phyloP scores from a whole-genome alignment of 2,329 filamentous ascomycete species.

The Diaporthe velutina region DNA sequence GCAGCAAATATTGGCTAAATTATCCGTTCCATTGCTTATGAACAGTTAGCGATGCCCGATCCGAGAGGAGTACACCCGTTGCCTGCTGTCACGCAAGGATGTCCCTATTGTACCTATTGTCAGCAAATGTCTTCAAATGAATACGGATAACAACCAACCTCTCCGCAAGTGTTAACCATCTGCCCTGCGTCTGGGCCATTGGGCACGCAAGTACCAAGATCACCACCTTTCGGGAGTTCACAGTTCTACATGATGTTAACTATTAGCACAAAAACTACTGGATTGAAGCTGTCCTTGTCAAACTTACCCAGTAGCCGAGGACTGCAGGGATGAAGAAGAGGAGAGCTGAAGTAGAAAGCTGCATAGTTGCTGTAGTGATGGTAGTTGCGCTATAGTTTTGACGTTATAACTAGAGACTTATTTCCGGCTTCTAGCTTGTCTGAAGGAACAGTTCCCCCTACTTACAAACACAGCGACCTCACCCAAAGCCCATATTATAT shows the following conservation, averaged over 20 bases:
- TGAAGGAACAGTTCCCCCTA: neutral
- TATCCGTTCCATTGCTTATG: neutral
- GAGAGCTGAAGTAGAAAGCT: neutral
- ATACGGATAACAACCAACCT: neutral
- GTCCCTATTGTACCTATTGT: neutral
- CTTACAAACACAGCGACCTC: no score
- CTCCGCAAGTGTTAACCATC: neutral
- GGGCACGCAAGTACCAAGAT: neutral
- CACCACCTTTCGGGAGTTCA: neutral
- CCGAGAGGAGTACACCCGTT: neutral
- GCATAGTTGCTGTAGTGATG: neutral
- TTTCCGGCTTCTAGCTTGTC: no score
- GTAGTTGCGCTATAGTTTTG: neutral
- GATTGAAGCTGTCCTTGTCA: neutral
- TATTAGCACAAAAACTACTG: no score
- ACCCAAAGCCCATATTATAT: neutral
- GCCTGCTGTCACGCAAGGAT: neutral
- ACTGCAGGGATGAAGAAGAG: neutral
- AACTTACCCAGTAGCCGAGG: slow-evolving; percentile 11
- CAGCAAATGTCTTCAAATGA: neutral
- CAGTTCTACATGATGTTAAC: no score
- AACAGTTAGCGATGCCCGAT: neutral
- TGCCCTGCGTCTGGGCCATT: neutral
- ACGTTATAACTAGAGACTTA: neutral
- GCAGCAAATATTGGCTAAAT: no score